Conservation (phyloP, 2,329 filamentous ascomycete genomes). For the Thielaviopsis musarum region DNA sequence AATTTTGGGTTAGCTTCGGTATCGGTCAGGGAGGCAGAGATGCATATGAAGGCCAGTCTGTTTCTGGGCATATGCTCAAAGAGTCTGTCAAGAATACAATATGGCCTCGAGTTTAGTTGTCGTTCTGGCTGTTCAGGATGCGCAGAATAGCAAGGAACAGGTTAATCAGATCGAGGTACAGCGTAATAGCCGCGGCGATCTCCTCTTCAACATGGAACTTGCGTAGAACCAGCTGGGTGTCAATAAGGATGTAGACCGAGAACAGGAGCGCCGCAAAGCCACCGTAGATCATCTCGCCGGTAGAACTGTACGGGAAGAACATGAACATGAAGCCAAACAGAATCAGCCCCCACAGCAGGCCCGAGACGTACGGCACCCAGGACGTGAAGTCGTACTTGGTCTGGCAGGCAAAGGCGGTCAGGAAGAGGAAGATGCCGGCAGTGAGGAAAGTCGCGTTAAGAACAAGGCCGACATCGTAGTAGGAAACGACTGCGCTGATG, state of each 20-base stretch:
- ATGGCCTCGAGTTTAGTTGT: slow-evolving; percentile 45
- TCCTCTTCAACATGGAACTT: slow-evolving; percentile 97
- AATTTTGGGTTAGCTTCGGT: not conserved
- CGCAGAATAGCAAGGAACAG: slow-evolving; percentile 88
- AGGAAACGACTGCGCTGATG: slow-evolving; percentile 81
- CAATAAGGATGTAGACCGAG: slow-evolving; percentile 84
- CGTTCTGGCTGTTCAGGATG: slow-evolving; percentile 89
- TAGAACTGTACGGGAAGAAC: slow-evolving; percentile 75
- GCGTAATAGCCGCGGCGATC: slow-evolving; percentile 83
- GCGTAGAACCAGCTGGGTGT: slow-evolving; percentile 88
- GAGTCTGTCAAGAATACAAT: not conserved
- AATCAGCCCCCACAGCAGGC: slow-evolving; percentile 73
- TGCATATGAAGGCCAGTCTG: not conserved
- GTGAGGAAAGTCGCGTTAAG: slow-evolving; percentile 83
- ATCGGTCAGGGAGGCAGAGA: not conserved
- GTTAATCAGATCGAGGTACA: slow-evolving; percentile 95
- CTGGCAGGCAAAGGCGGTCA: slow-evolving; percentile 85
- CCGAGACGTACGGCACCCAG: slow-evolving; percentile 93
- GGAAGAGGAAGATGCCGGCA: slow-evolving; percentile 61
- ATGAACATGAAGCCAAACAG: slow-evolving; percentile 84
- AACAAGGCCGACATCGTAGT: slow-evolving; percentile 71
- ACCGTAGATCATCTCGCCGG: slow-evolving; percentile 72
- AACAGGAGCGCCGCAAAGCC: slow-evolving; percentile 73
- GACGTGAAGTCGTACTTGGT: slow-evolving; percentile 95
- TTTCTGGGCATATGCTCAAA: not conserved